Evolutionary conservation across 305 asterid genomes (phyloP).

Genomic region (Ilex paraguariensis): DNA sequence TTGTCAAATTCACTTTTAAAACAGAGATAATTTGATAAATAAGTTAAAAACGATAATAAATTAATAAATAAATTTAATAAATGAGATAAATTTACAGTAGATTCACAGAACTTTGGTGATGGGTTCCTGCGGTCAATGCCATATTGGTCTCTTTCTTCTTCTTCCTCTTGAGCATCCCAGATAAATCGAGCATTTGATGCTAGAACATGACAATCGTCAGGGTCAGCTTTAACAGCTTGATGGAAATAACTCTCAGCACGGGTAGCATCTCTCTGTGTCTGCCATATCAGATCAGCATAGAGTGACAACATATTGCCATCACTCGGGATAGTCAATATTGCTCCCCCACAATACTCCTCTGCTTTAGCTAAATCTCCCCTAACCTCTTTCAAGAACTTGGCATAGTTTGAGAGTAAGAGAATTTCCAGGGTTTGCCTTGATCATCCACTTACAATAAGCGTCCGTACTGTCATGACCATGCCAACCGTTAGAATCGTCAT

Average conservation of each 20-base stretch:
- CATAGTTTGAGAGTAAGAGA: constrained; percentile 70
- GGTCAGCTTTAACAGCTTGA: constrained; percentile 77
- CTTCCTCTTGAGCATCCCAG: constrained; percentile 43
- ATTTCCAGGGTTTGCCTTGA: constrained; percentile 67
- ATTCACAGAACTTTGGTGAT: too few species aligned
- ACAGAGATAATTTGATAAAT: too few species aligned
- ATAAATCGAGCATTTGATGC: constrained; percentile 62
- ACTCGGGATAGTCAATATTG: constrained; percentile 62
- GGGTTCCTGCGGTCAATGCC: too few species aligned
- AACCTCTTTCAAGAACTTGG: constrained; percentile 78
- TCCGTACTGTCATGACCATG: constrained; percentile 52
- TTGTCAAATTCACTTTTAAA: too few species aligned
- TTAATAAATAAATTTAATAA: too few species aligned
- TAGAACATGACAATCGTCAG: constrained; percentile 63
- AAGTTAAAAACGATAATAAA: too few species aligned
- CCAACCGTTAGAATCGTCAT: constrained; percentile 51
- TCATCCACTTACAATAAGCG: constrained; percentile 63
- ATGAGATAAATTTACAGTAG: too few species aligned
- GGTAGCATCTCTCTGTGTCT: constrained; percentile 56
- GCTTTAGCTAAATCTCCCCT: constrained; percentile 69
- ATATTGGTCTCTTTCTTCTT: too few species aligned
- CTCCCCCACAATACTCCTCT: constrained; percentile 86
- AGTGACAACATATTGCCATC: constrained; percentile 76
- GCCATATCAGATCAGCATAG: constrained; percentile 87
- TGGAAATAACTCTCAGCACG: constrained; percentile 67